Conservation (phyloP, 768 basidiomycete species). For the Cubamyces sp. region DNA sequence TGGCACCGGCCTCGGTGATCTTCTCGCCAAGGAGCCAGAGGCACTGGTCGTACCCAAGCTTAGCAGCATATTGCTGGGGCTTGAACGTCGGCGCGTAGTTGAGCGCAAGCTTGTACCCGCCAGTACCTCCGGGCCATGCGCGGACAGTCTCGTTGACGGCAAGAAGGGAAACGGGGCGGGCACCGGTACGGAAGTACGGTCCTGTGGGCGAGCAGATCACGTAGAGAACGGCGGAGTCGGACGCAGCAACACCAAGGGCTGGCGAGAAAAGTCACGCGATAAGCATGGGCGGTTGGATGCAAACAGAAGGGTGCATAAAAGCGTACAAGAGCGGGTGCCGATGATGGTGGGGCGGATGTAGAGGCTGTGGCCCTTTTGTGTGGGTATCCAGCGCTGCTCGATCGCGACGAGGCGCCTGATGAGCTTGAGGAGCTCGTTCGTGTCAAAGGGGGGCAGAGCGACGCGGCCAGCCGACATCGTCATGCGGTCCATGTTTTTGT, state of each 20-base stretch:
- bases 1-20: conserved; percentile 50
- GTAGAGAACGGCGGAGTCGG: conserved; percentile 81
- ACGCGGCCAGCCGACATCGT: conserved; percentile 68
- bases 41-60: conserved; percentile 56
- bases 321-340: conserved; percentile 45
- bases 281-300: neutral
- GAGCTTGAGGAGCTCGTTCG: conserved; percentile 50
- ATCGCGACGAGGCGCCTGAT: conserved; percentile 69
- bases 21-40: conserved; percentile 55
- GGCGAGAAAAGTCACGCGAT: neutral
- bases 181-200: conserved; percentile 53
- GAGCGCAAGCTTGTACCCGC: conserved; percentile 56
- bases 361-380: conserved; percentile 70
- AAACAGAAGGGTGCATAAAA: neutral
- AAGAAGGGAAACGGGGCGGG: conserved; percentile 53
- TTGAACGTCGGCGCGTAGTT: conserved; percentile 45
- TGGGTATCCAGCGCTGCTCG: conserved; percentile 88
- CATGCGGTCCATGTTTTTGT: conserved; percentile 85
- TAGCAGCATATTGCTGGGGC: conserved; percentile 54
- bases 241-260: conserved; percentile 70
- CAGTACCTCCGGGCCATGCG: conserved; percentile 60
- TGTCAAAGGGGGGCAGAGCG: conserved; percentile 64
- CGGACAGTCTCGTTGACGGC: conserved; percentile 53
- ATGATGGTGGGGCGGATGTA: conserved; percentile 86
- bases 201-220: conserved; percentile 75